phyloP scores from a whole-genome alignment of 352 stramenopile species.

The Phytophthora ohioensis region DNA sequence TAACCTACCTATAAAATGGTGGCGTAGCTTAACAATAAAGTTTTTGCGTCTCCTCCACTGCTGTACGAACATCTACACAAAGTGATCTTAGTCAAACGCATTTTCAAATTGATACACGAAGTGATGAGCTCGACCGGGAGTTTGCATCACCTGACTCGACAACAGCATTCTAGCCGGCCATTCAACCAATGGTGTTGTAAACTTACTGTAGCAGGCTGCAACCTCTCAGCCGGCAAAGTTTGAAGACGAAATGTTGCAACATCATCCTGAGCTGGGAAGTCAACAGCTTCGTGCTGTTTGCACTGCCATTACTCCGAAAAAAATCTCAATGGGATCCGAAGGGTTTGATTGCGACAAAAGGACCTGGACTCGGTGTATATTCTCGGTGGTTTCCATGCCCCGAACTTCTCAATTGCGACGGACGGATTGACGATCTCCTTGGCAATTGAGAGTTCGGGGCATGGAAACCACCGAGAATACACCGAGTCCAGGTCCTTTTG shows the following conservation, averaged over 20 bases:
- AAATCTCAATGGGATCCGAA: slow-evolving; percentile 34
- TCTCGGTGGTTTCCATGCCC: slow-evolving; percentile 36
- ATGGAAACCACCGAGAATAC: slow-evolving; percentile 42
- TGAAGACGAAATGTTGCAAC: slow-evolving; percentile 58
- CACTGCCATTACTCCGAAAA: slow-evolving; percentile 44
- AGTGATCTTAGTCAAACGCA: not conserved
- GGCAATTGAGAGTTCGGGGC: slow-evolving; percentile 22
- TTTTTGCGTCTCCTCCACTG: slow-evolving; percentile 53
- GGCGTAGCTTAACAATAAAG: slow-evolving; percentile 47
- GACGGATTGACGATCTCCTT: too few species aligned
- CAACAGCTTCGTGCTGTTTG: slow-evolving; percentile 37
- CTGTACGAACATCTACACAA: slow-evolving; percentile 45
- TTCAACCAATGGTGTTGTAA: slow-evolving; percentile 21
- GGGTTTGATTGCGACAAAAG: slow-evolving; percentile 8
- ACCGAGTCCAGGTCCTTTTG: slow-evolving; percentile 23
- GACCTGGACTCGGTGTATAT: slow-evolving; percentile 33
- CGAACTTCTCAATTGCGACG: slow-evolving; percentile 25
- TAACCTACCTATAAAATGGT: slow-evolving; percentile 43
- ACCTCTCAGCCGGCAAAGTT: slow-evolving; percentile 42
- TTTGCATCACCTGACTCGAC: slow-evolving; percentile 55
- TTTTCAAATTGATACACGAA: slow-evolving; percentile 22
- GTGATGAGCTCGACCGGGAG: slow-evolving; percentile 42
- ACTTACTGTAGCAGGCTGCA: slow-evolving; percentile 14
- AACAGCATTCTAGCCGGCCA: slow-evolving; percentile 44
- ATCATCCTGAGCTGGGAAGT: slow-evolving; percentile 33